Evolutionary conservation across 306 rosid genomes (phyloP), one percentile per base, ranked within the genome.

Genomic region (Acacia confusa): DNA sequence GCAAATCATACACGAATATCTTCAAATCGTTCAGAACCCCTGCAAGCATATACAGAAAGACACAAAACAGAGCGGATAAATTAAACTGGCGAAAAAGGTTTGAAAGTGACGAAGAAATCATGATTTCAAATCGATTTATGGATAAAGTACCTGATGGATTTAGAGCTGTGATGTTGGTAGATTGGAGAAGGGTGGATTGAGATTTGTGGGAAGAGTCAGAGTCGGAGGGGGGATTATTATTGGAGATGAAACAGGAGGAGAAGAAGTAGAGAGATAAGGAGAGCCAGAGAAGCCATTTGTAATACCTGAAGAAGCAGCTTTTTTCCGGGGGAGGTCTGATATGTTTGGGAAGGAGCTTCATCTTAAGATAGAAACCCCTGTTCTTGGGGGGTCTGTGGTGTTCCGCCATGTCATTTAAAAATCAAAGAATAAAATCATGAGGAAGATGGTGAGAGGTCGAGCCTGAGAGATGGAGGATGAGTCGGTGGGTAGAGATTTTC

Each of bases 261-360:
- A 92, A 88, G 85, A 92, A 90, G 73, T 94, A 94, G 9, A 94
- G 87, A 12, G 94, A 87, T 1, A 94, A 82, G 28, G 93, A 91
- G 32, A 89, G 63, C 93, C 96, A 94, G 28, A 92, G 91, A 47
- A 92, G 19, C 87, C 89, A 92, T 85, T 92, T 94, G 94, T 88
- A 92, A 75, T 92, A 86, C 57, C 67, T 82, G 80, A 72, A 87
- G 70, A 91, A 85, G 70, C 82, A 91, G 83, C 82, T 70, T 78
- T 80, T 90, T 16, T 92, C 97, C 61, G 87, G 92, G 17, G 71
- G 84, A 20, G 72, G 57, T 24, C 90, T 86, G 47, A 86, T 88
- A 65, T 89, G 77, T 83, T 87, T 92, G 19, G 82, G 87, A 4
- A 85, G 65, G 70, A 94, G 90, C 83, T 88, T 94, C 98, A 94